Evolutionary conservation across 2,329 filamentous ascomycete species (phyloP).

Genomic region (Whalleya microplaca): DNA sequence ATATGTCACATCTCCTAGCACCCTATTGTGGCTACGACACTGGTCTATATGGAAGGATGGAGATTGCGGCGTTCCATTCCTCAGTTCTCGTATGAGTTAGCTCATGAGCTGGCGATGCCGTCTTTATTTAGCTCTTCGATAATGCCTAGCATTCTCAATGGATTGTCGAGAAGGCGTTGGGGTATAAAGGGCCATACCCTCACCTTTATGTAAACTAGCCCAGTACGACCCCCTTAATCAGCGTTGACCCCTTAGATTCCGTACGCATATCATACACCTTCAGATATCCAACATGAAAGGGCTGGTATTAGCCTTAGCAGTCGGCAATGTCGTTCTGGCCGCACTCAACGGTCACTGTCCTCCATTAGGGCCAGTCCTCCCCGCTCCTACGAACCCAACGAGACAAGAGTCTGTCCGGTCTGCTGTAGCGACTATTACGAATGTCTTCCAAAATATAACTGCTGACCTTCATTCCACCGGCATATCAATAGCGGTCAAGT

Average conservation of each 20-base stretch:
- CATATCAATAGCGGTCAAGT: conserved; percentile 46
- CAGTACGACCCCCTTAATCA: too few species aligned
- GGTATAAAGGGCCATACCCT: neutral
- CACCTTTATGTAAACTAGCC: too few species aligned
- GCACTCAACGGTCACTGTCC: conserved; percentile 43
- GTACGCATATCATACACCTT: conserved; percentile 11
- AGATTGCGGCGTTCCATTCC: neutral
- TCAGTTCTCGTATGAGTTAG: neutral
- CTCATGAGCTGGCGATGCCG: neutral
- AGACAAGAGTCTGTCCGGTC: conserved; percentile 35
- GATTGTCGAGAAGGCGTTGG: neutral
- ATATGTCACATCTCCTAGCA: neutral
- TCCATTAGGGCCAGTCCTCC: conserved; percentile 48
- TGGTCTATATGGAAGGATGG: neutral
- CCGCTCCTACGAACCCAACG: conserved; percentile 40
- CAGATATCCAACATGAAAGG: neutral
- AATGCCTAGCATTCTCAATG: neutral
- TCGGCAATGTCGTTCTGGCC: conserved; percentile 22
- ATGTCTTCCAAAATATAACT: conserved; percentile 34
- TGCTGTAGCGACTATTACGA: conserved; percentile 30
- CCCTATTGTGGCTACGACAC: neutral
- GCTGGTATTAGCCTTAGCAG: conserved; percentile 15
- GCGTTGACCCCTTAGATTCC: too few species aligned
- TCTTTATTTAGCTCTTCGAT: neutral
- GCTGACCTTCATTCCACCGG: conserved; percentile 38